Evolutionary conservation across 176 grass and related monocot species (phyloP), one percentile per base, ranked within the genome.

Genomic region (Puccinellia tenuiflora): DNA sequence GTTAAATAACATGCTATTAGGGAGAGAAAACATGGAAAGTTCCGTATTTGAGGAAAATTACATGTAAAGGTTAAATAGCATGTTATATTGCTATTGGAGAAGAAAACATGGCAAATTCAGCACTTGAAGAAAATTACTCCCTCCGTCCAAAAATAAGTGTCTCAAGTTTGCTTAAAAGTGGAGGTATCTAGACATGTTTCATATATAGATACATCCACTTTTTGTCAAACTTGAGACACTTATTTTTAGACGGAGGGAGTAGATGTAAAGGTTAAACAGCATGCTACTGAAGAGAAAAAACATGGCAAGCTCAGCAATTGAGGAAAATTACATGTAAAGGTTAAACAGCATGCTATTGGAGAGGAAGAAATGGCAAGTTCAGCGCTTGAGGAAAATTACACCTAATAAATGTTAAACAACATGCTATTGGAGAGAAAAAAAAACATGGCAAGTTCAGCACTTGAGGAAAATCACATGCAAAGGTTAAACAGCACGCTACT

Each of bases 61-160:
- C 38, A 72, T 57, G 45, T 86, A 81, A 85, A 86, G 10, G 2
- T 40, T 22, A 45, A 85, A 28, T 0, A 38, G 13, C 14, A n/a
- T n/a, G n/a, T n/a, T n/a, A n/a, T n/a, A n/a, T 0, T 20, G 25
- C 10, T 72, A 10, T 28, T 34, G 40, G 6, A 35, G 65, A 20
- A 3, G 16, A 25, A 48, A 76, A 45, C 61, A 73, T 76, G 77
- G 34, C 18, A 53, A 78, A 16, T 74, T 76, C 54, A 88, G 71
- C 5, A 43, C 39, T 71, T 16, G 3, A 62, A 14, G 5, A 25
- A 62, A 62, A 31, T 16, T 70, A 25, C 21, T n/a, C n/a, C n/a
- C n/a, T n/a, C n/a, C n/a, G n/a, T n/a, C n/a, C n/a, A n/a, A n/a
- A n/a, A n/a, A n/a, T n/a, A n/a, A n/a, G n/a, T n/a, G n/a, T n/a